Base-by-base conservation (phyloP, 2,329 filamentous ascomycete genomes). In the Madurella fahalii region DNA sequence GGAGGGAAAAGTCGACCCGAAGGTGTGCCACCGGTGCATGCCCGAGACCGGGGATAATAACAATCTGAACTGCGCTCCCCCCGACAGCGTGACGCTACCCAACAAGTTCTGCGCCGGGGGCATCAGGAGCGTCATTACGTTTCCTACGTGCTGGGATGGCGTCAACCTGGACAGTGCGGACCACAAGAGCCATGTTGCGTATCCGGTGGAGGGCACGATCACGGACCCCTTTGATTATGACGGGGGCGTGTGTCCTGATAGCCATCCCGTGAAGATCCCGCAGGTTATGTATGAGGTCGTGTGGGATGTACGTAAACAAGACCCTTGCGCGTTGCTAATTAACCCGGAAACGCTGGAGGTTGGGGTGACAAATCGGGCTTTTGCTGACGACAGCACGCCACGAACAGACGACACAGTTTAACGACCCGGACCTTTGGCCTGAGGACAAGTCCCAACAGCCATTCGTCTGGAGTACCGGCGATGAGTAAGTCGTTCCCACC, bases 91-190 rank as follows among this genome's bases (percentile, higher is more conserved):
- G 49, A 63, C 68, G 41, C 73, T 77, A 61, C 74, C 74, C 3
- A 66, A 64, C 0, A 61, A 65, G 44, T 69, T 67, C 11, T 75
- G 74, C 56, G 60, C 61, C 2, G 70, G 69, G 7, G 72, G 74
- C 17, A 74, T 75, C 56, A 73, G 74, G 67, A 72, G 71, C 0
- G 70, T 72, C 40, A 67, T 74, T 47, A 70, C 73, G 34, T 76
- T 75, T 61, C 69, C 68, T 4, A 65, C 69, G 13, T 86, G 83
- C 71, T 86, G 83, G 83, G 75, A 86, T 56, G 83, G 83, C 17
- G 69, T 72, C 45, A 76, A 83, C 58, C 60, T 81, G 15, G 81
- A 85, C 64, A 74, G 74, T 9, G 44, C 70, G 0, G 73, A 84
- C 65, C 81, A 85, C 67, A 63, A 64, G 44, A 59, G 54, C 30